Evolutionary conservation across 1,139 yeast species (phyloP), one percentile per base, ranked within the genome.

Genomic region (Suzukiozyma palmioleophila): DNA sequence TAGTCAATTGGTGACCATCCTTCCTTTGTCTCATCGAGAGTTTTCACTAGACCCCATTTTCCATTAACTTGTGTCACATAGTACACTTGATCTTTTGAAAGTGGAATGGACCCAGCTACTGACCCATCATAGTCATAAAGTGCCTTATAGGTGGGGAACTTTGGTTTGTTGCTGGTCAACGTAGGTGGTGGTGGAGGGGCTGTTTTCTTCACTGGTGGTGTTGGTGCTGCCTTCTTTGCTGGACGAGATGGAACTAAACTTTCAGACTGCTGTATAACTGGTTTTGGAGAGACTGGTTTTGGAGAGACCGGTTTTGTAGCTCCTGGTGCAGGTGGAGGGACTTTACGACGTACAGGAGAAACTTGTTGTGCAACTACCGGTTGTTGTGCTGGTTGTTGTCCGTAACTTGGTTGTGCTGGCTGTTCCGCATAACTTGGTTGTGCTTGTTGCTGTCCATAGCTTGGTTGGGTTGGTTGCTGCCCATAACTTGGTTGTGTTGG

Each of bases 1-100:
- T 90, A 94, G 15, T 94, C 86, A 26, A 94, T 84, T 10, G 99
- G 99, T 9, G 95, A 92, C 98, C 98, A 94, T 3, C 98, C 99
- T 60, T 90, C 95, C 41, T 69, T 77, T 2, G 82, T 57, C 35
- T 85, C 92, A 52, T 85, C 90, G 45, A 83, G 61, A 15, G 79
- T 71, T 58, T 84, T 86, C 5, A 89, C 97, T 45, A 92, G 69
- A 48, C 95, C 90, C 97, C 97, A 90, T 46, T 67, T 64, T 3
- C 96, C 97, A 53, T 87, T 87, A 27, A 79, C 76, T 46, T 81
- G 86, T 46, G 81, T 76, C 7, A 83, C 69, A 45, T 81, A 79
- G 32, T 90, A 81, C 35, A 87, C 65, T 36, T 86, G 85, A 46
- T 85, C 96, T 52, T 83, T 84, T 13, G 72, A 63, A 37, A 92